These are phyloP conservation scores for Persicaria maculosa DNA, from an alignment of 148 eudicot species.

Conservation along the genomic window DNA sequence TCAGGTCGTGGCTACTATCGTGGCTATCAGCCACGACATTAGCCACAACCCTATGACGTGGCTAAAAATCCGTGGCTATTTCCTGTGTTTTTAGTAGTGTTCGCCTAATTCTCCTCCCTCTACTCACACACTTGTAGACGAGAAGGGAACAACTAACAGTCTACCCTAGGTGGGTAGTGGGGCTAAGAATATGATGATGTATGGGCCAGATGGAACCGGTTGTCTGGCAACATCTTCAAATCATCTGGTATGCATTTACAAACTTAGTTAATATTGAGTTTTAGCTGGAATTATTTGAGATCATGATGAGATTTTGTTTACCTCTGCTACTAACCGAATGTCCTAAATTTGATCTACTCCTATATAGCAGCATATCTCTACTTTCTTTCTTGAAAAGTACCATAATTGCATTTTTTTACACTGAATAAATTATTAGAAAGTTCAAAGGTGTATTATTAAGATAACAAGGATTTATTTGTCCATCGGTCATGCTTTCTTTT, in stretches of 20 bases:
- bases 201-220: slow-evolving; percentile 77
- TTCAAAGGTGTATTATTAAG: neutral
- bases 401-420: neutral
- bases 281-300: neutral
- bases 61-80: no score
- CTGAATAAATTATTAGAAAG: neutral
- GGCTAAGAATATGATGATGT: slow-evolving; percentile 80
- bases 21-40: no score
- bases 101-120: slow-evolving; percentile 94
- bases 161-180: slow-evolving; percentile 67
- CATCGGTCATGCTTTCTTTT: neutral
- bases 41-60: no score
- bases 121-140: slow-evolving; percentile 95
- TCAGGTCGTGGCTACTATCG: no score
- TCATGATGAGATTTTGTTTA: neutral
- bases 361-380: neutral
- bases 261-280: neutral
- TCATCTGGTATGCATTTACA: slow-evolving; percentile 61
- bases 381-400: slow-evolving; percentile 4
- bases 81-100: no score
- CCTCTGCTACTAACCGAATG: neutral
- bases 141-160: slow-evolving; percentile 56
- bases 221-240: slow-evolving; percentile 89
- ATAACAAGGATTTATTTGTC: neutral
- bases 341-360: neutral